These are phyloP conservation scores for Colletotrichum tropicicola DNA, from an alignment of 2,329 filamentous ascomycete genomes.

Conservation along the genomic window DNA sequence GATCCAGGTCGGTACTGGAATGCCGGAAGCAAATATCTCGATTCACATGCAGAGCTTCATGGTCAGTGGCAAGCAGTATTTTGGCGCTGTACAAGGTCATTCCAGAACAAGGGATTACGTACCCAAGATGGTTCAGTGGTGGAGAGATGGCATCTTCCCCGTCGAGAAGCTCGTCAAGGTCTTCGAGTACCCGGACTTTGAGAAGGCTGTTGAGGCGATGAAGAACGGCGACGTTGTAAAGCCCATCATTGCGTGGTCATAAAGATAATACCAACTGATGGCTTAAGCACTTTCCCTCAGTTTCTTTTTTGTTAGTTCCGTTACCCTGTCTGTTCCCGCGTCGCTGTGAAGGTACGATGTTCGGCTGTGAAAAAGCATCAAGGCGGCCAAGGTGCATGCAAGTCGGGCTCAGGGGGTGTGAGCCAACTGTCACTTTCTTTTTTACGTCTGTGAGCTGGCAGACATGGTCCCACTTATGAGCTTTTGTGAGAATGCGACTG, in stretches of 20 bases:
- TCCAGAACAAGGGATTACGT: conserved; percentile 50
- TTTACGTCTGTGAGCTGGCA: too few species aligned
- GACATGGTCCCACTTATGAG: too few species aligned
- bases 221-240: conserved; percentile 25
- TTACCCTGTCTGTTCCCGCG: too few species aligned
- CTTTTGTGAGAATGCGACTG: too few species aligned
- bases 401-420: too few species aligned
- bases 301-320: too few species aligned
- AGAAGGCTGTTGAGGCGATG: conserved; percentile 43
- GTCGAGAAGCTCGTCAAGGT: conserved; percentile 42
- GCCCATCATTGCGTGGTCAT: conserved; percentile 28
- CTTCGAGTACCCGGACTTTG: conserved; percentile 41
- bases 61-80: conserved; percentile 54
- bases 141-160: conserved; percentile 42
- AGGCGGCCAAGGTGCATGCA: too few species aligned
- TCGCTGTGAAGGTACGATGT: neutral
- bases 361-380: too few species aligned
- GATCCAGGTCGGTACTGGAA: conserved; percentile 58
- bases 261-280: too few species aligned
- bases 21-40: conserved; percentile 49
- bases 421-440: too few species aligned
- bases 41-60: conserved; percentile 55
- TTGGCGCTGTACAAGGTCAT: conserved; percentile 45
- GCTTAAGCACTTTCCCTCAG: too few species aligned
- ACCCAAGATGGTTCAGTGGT: conserved; percentile 41